Base-by-base conservation (phyloP, 331 rosid species). In the Phaseolus coccineus region DNA sequence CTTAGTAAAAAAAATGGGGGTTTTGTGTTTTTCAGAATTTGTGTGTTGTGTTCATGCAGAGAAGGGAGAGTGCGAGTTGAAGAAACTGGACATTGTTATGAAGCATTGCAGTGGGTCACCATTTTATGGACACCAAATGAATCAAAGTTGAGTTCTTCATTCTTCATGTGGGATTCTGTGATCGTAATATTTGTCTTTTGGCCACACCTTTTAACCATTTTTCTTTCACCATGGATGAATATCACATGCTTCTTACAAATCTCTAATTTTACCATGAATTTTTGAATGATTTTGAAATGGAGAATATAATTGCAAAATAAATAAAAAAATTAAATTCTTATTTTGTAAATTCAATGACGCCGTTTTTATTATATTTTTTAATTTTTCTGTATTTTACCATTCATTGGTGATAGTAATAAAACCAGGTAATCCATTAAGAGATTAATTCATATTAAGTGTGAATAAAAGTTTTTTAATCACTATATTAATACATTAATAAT, bases 41-140 rank as follows among this genome's bases (percentile, higher is more conserved):
- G 68, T 31, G 68, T 5, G 68, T 14, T 61, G 68, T 5, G 4
- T 62, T 22, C 68, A 62, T 62, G 68, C 68, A 62, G 11, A 62
- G 44, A 62, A 15, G 2, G 44, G 14, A 31, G 44, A 62, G 68
- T 15, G 19, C 9, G 8, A 58, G 37, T 58, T 27, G 30, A 15
- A 61, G 15, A 12, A 27, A 11, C 6, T 58, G 47, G 68, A 62
- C 44, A 14, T 62, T 0, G 9, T 46, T 22, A 28, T 56, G 10
- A 25, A 28, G 4, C n/a, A 27, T 12, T 46, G n/a, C 65, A 12
- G 1, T 9, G 13, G 31, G 7, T 25, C 16, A 10, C 16, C 8
- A 57, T 27, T 58, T 58, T 12, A 12, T 58, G n/a, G 65, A 31
- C 31, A 27, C 39, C 19, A 28, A 59, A 59, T 25, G 40, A 28